phyloP scores from a whole-genome alignment of 1,284 basidiomycete genomes.

The Termitomyces sp. region DNA sequence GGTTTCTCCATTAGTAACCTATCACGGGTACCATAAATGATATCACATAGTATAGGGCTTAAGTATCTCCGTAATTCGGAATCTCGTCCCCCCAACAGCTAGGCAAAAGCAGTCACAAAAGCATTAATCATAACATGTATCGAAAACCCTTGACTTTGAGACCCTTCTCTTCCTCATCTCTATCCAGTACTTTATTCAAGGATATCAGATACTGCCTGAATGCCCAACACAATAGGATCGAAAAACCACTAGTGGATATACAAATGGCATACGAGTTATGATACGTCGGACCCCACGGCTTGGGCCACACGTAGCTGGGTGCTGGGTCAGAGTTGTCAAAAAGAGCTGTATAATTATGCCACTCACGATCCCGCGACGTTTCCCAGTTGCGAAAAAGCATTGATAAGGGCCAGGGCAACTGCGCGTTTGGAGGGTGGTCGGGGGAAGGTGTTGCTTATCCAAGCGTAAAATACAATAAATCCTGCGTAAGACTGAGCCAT shows the following conservation, averaged over 20 bases:
- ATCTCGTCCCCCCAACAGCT: neutral
- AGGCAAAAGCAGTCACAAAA: neutral
- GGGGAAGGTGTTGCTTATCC: slow-evolving; percentile 67
- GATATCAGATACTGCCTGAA: slow-evolving; percentile 46
- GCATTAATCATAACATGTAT: slow-evolving; percentile 36
- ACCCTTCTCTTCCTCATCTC: slow-evolving; percentile 37
- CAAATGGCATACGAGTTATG: slow-evolving; percentile 34
- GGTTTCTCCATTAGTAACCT: slow-evolving; percentile 18
- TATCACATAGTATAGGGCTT: neutral
- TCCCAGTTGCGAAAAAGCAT: slow-evolving; percentile 68
- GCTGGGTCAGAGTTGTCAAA: neutral
- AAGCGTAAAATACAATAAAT: slow-evolving; percentile 66
- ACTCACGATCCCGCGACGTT: slow-evolving; percentile 74
- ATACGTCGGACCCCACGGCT: slow-evolving; percentile 35
- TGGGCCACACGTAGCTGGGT: slow-evolving; percentile 41
- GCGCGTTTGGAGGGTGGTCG: slow-evolving; percentile 69
- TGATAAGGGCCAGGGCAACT: slow-evolving; percentile 71
- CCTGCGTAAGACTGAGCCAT: slow-evolving; percentile 74
- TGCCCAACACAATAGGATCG: slow-evolving; percentile 49
- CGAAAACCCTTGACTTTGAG: slow-evolving; percentile 40
- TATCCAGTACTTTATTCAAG: slow-evolving; percentile 43
- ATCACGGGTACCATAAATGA: neutral
- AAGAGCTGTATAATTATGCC: neutral
- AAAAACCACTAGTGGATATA: slow-evolving; percentile 31
- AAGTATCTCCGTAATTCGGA: neutral